A percentile compares a stretch with the other conserved stretches of the same genome.
These are phyloP conservation scores for Pneumocystis oryctolagi DNA, from an alignment of 1,139 yeast genomes.

Conservation along the genomic window DNA sequence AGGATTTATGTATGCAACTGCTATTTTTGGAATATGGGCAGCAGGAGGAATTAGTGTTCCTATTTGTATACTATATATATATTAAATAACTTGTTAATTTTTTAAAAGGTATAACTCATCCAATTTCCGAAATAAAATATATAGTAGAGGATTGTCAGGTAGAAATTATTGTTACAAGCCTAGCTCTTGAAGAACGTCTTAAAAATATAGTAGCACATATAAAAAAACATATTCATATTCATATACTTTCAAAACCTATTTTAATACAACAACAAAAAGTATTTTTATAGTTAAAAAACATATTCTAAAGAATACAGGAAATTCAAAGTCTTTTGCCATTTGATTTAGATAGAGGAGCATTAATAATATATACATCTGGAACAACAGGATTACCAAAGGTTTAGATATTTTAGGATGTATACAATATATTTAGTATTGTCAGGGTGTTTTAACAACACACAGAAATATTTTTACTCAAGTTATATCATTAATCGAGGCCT, in stretches of 20 bases:
- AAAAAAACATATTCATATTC: neutral
- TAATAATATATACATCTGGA: conserved; percentile 27
- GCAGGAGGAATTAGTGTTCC: conserved; percentile 13
- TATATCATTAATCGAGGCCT: conserved; percentile 23
- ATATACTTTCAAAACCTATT: neutral
- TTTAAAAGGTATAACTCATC: conserved; percentile 4
- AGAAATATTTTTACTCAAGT: conserved; percentile 25
- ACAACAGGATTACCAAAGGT: conserved; percentile 27
- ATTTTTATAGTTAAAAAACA: neutral
- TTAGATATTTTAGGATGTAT: neutral
- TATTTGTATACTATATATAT: conserved; percentile 4
- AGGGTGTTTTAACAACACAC: conserved; percentile 26
- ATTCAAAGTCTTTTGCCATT: neutral
- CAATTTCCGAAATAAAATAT: conserved; percentile 9
- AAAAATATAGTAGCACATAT: neutral
- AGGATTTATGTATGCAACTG: conserved; percentile 6
- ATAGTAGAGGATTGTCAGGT: conserved; percentile 6
- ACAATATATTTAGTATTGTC: neutral
- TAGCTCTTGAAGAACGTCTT: neutral
- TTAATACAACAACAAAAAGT: neutral
- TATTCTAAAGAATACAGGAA: neutral
- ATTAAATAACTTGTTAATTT: neutral
- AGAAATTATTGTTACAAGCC: neutral
- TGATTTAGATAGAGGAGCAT: conserved; percentile 5
- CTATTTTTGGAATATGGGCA: conserved; percentile 8